A percentile compares a stretch with the other conserved stretches of the same genome.
Conservation (phyloP, 2,329 filamentous ascomycete species). For the Sporothrix schenckii region DNA sequence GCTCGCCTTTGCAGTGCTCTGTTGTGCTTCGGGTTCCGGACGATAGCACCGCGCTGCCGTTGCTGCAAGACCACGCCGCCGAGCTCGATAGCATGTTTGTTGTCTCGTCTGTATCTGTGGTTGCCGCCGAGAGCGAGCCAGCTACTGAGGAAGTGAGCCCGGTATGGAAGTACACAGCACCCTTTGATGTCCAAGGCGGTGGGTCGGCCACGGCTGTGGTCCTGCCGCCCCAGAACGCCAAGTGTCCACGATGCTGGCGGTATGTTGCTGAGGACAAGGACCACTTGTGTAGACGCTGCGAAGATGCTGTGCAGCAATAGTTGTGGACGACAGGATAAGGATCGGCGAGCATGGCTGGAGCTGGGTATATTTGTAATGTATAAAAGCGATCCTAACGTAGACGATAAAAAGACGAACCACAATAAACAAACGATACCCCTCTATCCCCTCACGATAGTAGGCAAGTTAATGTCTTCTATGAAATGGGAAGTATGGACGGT, state of each 20-base stretch:
- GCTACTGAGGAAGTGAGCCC: constrained; percentile 32
- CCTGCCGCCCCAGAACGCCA: constrained; percentile 58
- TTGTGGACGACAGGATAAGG: neutral
- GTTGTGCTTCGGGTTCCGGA: constrained; percentile 59
- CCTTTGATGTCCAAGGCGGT: constrained; percentile 50
- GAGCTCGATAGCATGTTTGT: constrained; percentile 70
- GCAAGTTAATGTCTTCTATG: neutral
- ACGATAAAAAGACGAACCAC: neutral
- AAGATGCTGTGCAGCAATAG: constrained; percentile 57
- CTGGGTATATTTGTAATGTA: too few relatives aligned
- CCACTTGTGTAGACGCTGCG: constrained; percentile 72
- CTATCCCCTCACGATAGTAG: constrained; percentile 25
- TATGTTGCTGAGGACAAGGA: constrained; percentile 72
- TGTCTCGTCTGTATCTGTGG: constrained; percentile 64
- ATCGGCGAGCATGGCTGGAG: too few relatives aligned
- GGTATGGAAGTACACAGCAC: constrained; percentile 49
- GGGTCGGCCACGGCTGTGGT: constrained; percentile 48
- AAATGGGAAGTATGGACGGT: neutral
- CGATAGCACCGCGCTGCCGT: constrained; percentile 39
- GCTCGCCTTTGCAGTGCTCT: constrained; percentile 77
- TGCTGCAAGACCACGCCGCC: constrained; percentile 46
- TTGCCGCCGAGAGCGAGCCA: constrained; percentile 42
- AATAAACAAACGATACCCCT: constrained; percentile 23
- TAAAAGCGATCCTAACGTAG: neutral
- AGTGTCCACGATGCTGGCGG: constrained; percentile 89